These are phyloP conservation scores for Beauveria brongniartii DNA, from an alignment of 2,329 filamentous ascomycete species.

Conservation along the genomic window DNA sequence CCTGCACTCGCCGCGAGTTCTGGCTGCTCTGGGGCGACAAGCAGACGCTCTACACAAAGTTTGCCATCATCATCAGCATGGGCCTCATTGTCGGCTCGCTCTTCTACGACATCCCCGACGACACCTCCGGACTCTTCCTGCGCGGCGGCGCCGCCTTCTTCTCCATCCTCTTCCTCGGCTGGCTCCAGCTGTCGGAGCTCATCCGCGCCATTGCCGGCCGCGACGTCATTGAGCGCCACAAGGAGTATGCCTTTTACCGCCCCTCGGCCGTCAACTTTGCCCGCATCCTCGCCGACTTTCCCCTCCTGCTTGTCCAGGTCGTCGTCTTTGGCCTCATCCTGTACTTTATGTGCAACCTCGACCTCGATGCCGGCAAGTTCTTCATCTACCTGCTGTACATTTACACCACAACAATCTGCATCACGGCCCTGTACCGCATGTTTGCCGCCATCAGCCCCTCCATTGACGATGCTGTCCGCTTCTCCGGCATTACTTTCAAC, in stretches of 20 bases:
- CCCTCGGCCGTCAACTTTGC: slow-evolving; percentile 48
- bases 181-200: slow-evolving; percentile 70
- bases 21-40: slow-evolving; percentile 72
- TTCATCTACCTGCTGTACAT: slow-evolving; percentile 58
- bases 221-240: slow-evolving; percentile 44
- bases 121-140: slow-evolving; percentile 56
- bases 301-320: slow-evolving; percentile 51
- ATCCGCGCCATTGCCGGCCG: slow-evolving; percentile 69
- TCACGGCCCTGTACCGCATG: slow-evolving; percentile 50
- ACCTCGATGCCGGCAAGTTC: slow-evolving; percentile 55
- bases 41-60: slow-evolving; percentile 67
- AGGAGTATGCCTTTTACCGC: slow-evolving; percentile 42
- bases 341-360: slow-evolving; percentile 69
- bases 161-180: slow-evolving; percentile 41
- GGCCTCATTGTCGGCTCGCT: slow-evolving; percentile 68
- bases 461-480: slow-evolving; percentile 54
- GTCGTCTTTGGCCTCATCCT: slow-evolving; percentile 61
- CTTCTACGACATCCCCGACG: slow-evolving; percentile 58
- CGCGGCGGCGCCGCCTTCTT: slow-evolving; percentile 41
- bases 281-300: slow-evolving; percentile 48
- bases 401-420: slow-evolving; percentile 45
- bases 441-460: slow-evolving; percentile 49
- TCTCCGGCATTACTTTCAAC: slow-evolving; percentile 48
- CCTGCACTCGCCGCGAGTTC: slow-evolving; percentile 63
- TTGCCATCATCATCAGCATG: slow-evolving; percentile 70